phyloP scores from a whole-genome alignment of 2,329 filamentous ascomycete genomes.

The Pestalotiopsis sp. region DNA sequence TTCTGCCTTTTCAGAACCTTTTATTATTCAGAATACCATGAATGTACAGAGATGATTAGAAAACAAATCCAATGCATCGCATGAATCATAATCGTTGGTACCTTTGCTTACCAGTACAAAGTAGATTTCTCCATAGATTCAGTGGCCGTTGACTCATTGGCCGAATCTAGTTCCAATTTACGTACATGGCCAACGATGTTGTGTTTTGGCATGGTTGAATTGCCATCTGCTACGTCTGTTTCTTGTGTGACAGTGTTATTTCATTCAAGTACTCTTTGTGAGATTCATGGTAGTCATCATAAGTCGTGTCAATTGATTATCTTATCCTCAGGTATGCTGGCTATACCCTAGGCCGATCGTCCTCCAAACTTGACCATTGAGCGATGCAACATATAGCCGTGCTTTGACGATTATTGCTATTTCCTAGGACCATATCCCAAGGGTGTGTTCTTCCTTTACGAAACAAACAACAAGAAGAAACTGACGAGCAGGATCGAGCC shows the following conservation, averaged over 20 bases:
- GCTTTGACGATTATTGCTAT: background rate
- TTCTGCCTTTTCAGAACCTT: too few species aligned
- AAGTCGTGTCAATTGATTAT: background rate
- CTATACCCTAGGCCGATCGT: background rate
- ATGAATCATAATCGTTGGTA: background rate
- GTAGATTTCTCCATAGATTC: background rate
- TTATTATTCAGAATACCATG: too few species aligned
- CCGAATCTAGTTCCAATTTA: background rate
- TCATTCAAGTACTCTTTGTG: background rate
- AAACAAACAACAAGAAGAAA: background rate
- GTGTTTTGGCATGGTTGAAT: background rate
- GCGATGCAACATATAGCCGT: background rate
- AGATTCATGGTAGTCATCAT: background rate
- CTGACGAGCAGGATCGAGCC: background rate
- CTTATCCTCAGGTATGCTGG: background rate
- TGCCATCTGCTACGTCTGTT: background rate
- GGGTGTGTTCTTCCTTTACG: background rate
- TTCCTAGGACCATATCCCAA: background rate
- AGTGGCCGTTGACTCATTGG: conserved; percentile 2
- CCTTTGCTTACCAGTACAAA: background rate
- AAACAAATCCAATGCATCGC: too few species aligned
- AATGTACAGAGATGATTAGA: too few species aligned
- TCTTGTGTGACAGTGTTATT: too few species aligned
- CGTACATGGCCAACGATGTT: too few species aligned
- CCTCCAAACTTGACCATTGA: background rate